phyloP scores from a whole-genome alignment of 75 land plant species.

The Pinus tabuliformis region DNA sequence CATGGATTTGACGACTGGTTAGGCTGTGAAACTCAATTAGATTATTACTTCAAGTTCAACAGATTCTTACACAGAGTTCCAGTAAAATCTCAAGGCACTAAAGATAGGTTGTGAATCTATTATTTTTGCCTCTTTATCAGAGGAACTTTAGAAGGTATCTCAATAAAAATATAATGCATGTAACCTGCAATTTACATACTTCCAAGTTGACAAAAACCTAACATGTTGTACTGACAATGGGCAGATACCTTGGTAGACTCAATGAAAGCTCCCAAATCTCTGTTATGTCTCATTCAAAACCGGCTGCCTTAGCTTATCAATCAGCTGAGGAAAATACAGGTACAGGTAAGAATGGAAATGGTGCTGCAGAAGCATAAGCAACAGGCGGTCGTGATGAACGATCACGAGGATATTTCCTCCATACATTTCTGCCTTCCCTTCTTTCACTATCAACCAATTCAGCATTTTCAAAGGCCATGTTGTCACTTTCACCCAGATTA shows the following conservation, averaged over 20 bases:
- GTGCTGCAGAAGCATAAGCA: conserved; percentile 85
- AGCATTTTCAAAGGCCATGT: not conserved
- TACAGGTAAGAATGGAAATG: conserved; percentile 90
- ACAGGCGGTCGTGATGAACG: conserved; percentile 58
- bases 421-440: conserved; percentile 4
- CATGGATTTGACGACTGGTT: too few species aligned
- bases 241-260: not conserved
- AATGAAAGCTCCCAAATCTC: not conserved
- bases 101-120: not conserved
- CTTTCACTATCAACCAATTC: conserved; percentile 5
- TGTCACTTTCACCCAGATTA: conserved; percentile 5
- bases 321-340: conserved; percentile 33
- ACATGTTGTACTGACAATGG: too few species aligned
- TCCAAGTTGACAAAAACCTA: not conserved
- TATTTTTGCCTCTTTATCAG: not conserved
- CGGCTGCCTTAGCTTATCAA: not conserved
- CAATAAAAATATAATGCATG: not conserved
- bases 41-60: too few species aligned
- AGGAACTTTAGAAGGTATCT: not conserved
- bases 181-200: not conserved
- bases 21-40: too few species aligned
- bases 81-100: not conserved
- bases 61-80: not conserved
- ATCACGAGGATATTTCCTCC: not conserved
- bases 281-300: not conserved